Evolutionary conservation across 371 early-diverging fungal species (phyloP), one percentile per base, ranked within the genome.

Genomic region (Coemansia sp.): DNA sequence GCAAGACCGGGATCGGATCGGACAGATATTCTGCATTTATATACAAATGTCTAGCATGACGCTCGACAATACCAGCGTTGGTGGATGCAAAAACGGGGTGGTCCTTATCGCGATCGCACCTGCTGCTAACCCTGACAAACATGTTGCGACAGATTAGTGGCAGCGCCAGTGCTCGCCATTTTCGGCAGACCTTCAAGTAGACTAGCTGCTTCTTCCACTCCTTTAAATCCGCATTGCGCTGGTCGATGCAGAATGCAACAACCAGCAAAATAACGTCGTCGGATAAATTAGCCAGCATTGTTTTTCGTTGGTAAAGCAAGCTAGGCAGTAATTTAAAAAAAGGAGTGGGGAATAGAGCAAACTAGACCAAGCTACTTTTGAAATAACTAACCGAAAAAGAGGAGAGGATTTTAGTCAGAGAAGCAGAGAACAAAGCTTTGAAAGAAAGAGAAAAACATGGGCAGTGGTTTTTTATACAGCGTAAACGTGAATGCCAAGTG

Each of bases 151-250:
- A 57, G 3, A 57, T 47, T 45, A 34, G 14, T n/a, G 45, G 35
- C 34, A 57, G 8, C 3, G 47, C 47, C 36, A 57, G 26, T 35
- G 8, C 10, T 7, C 57, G 34, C 57, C 57, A 57, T 14, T 6
- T 31, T 45, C 16, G n/a, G 13, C 57, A 57, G 16, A 57, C 43
- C 45, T 43, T 45, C 5, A 57, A 38, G 20, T 36, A 38, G 10
- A 36, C 43, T 14, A 57, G 47, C 35, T 16, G n/a, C 9, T 36
- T 35, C 13, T 57, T 57, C 43, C 57, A 57, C 9, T n/a, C 36
- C 1, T n/a, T 8, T n/a, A 57, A 11, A n/a, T 32, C 16, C 31
- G 20, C 16, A 10, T n/a, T 16, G 10, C 38, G 31, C 14, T 57
- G 32, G 20, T 35, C 8, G 5, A 45, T 42, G 20, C 43, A 45